Percentiles rank a stretch among this genome's conserved stretches.
These are phyloP conservation scores for Coniella vitis DNA, from an alignment of 2,329 filamentous ascomycete genomes.

Conservation along the genomic window DNA sequence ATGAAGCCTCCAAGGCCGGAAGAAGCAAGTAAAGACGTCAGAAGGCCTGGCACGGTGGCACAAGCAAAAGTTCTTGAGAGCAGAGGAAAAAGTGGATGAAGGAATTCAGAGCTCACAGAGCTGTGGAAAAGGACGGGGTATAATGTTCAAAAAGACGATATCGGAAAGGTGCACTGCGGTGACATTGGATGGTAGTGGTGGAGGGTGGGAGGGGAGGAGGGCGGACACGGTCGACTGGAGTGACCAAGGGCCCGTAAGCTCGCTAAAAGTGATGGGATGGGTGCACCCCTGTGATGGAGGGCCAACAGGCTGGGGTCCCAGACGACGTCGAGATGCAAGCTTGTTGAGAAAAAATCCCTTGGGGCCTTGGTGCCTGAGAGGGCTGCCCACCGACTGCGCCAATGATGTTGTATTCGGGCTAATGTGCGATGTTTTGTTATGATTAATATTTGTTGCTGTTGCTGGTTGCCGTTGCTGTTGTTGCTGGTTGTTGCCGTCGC, in stretches of 20 bases:
- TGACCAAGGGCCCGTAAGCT: constrained; percentile 13
- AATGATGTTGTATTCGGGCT: neutral
- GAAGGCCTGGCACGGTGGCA: constrained; percentile 7
- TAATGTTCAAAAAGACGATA: constrained; percentile 14
- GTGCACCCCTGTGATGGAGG: constrained; percentile 13
- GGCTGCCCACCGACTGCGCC: neutral
- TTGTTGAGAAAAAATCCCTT: neutral
- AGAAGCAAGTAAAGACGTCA: constrained; percentile 5
- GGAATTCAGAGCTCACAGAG: constrained; percentile 2
- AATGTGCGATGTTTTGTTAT: no score
- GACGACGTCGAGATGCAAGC: neutral
- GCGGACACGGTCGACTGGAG: constrained; percentile 11
- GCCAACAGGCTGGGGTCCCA: constrained; percentile 13
- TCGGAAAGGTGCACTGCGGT: constrained; percentile 15
- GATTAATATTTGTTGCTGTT: no score
- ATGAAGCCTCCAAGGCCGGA: constrained; percentile 1
- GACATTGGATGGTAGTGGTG: constrained; percentile 10
- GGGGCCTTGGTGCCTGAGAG: neutral
- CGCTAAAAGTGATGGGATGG: constrained; percentile 15
- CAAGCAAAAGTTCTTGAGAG: constrained; percentile 4
- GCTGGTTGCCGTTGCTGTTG: no score
- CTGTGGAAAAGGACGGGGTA: constrained; percentile 1
- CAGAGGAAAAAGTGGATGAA: neutral
- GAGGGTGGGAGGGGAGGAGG: constrained; percentile 2
- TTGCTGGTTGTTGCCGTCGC: no score